Percentiles rank a stretch among this genome's conserved stretches.
These are phyloP conservation scores for Clavaria fumosa DNA, from an alignment of 768 basidiomycete species.

Conservation along the genomic window DNA sequence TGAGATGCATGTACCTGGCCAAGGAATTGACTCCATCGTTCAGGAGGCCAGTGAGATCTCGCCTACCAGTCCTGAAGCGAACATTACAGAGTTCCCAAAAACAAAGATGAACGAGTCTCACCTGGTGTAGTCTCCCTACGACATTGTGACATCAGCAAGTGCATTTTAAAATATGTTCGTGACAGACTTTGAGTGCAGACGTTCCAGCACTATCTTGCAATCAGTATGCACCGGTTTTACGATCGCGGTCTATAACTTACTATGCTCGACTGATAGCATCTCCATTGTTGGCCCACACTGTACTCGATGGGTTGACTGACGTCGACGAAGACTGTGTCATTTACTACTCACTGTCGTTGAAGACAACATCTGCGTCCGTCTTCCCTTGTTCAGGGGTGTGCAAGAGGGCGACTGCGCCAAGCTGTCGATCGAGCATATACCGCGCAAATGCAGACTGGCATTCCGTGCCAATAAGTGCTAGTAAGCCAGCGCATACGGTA, in stretches of 20 bases:
- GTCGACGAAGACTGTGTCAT: neutral
- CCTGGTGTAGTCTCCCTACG: constrained; percentile 79
- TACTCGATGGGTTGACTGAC: neutral
- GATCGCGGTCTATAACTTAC: constrained; percentile 30
- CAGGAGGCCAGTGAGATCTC: constrained; percentile 80
- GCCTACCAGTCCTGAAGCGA: constrained; percentile 70
- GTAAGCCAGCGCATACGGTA: neutral
- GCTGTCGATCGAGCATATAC: constrained; percentile 58
- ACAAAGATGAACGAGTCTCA: constrained; percentile 14
- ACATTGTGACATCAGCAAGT: too few species aligned
- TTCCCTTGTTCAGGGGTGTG: constrained; percentile 36
- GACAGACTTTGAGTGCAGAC: constrained; percentile 77
- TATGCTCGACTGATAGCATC: constrained; percentile 86
- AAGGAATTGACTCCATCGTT: constrained; percentile 95
- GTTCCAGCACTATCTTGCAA: constrained; percentile 97
- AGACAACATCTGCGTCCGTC: constrained; percentile 52
- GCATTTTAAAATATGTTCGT: too few species aligned
- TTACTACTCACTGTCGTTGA: constrained; percentile 52
- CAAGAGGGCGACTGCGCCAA: constrained; percentile 56
- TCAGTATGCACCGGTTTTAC: constrained; percentile 1
- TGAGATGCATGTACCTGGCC: constrained; percentile 59
- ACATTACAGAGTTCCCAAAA: constrained; percentile 8
- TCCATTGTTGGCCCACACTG: constrained; percentile 97
- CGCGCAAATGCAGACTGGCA: constrained; percentile 88
- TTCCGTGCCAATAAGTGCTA: too few species aligned